A percentile compares a stretch with the other conserved stretches of the same genome.
These are phyloP conservation scores for Canavalia gladiata DNA, from an alignment of 306 rosid species.

Conservation along the genomic window DNA sequence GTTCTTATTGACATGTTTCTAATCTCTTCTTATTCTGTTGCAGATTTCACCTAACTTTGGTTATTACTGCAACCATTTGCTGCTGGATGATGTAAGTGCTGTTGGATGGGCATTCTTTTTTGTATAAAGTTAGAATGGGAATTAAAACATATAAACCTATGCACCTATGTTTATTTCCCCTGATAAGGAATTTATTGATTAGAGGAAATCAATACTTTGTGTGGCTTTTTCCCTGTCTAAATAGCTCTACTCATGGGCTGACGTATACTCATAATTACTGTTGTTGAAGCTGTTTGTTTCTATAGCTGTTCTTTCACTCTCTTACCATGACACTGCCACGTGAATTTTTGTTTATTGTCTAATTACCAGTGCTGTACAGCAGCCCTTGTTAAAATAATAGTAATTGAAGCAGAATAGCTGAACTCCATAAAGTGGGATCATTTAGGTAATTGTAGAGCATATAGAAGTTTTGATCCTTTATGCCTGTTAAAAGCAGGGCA, in stretches of 20 bases:
- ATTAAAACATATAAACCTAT: conserved; percentile 14
- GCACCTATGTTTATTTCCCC: background rate
- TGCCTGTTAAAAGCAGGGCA: conserved; percentile 4
- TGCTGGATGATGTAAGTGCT: conserved; percentile 95
- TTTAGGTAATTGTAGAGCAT: conserved; percentile 16
- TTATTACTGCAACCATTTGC: conserved; percentile 87
- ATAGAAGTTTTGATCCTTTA: background rate
- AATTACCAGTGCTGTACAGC: background rate
- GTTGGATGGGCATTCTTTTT: conserved; percentile 36
- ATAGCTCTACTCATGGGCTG: conserved; percentile 4
- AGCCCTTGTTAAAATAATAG: background rate
- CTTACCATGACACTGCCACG: background rate
- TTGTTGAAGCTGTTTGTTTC: conserved; percentile 5
- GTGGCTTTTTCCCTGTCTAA: background rate
- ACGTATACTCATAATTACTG: conserved; percentile 11
- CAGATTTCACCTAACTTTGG: conserved; percentile 91
- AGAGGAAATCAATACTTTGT: background rate
- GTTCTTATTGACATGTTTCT: conserved; percentile 40
- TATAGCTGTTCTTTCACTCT: background rate
- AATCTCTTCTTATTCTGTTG: conserved; percentile 37
- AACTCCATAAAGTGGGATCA: background rate
- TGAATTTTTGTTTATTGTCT: background rate
- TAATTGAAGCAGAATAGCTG: conserved; percentile 11
- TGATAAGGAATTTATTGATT: background rate
- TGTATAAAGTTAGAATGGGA: background rate